These are phyloP conservation scores for Calocera viscosa DNA, from an alignment of 768 basidiomycete species.

Conservation along the genomic window DNA sequence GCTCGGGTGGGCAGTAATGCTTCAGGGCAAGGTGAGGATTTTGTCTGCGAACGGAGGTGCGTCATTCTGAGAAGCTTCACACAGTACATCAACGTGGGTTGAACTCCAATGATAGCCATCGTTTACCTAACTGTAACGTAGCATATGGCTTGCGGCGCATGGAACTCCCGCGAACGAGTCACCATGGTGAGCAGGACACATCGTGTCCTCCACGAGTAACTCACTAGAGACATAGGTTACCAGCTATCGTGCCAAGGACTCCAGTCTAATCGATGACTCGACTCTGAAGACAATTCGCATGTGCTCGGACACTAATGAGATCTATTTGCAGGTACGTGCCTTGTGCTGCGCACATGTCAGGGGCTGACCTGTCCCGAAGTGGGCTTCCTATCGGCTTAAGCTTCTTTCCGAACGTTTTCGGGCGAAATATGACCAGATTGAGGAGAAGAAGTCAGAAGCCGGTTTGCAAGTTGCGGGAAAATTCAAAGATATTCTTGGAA, in stretches of 20 bases:
- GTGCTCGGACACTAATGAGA: constrained; percentile 9
- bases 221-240: constrained; percentile 11
- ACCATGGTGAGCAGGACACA: neutral
- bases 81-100: neutral
- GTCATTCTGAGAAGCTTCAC: neutral
- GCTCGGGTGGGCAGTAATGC: constrained; percentile 10
- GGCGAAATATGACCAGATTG: neutral
- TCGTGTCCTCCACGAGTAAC: neutral
- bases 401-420: constrained; percentile 12
- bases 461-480: neutral
- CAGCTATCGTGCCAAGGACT: constrained; percentile 13
- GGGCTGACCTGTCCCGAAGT: neutral
- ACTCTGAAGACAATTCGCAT: constrained; percentile 10
- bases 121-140: neutral
- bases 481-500: neutral
- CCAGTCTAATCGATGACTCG: constrained; percentile 10
- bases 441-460: constrained; percentile 6
- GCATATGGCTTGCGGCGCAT: constrained; percentile 13
- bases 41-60: too few species aligned
- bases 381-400: constrained; percentile 11
- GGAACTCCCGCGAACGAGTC: constrained; percentile 10
- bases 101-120: neutral
- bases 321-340: constrained; percentile 13
- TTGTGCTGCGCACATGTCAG: neutral
- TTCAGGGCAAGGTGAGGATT: constrained; percentile 5